Evolutionary conservation across 73 alveolate genomes (phyloP).

Genomic region (Stentor roeselii): DNA sequence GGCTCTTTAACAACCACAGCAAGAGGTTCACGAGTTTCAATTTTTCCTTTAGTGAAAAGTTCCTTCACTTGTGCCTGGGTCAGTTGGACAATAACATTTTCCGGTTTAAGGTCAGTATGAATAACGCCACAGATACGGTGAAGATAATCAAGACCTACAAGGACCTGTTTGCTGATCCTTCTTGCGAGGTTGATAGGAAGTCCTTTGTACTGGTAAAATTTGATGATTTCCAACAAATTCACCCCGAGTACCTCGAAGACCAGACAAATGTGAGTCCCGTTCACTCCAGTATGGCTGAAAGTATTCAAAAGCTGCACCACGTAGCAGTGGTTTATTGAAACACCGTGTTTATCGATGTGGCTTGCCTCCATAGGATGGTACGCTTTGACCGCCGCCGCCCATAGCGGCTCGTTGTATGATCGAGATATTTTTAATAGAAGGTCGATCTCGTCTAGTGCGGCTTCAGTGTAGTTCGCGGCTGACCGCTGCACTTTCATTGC

Average conservation of each 20-base stretch:
- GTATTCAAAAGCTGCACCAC: slow-evolving; percentile 40
- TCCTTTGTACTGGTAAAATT: slow-evolving; percentile 70
- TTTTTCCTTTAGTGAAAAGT: slow-evolving; percentile 55
- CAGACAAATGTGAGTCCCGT: slow-evolving; percentile 65
- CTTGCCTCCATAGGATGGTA: too few relatives aligned
- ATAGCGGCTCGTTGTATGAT: not conserved
- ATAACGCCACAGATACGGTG: slow-evolving; percentile 89
- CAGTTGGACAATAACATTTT: slow-evolving; percentile 92
- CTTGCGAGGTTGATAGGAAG: slow-evolving; percentile 46
- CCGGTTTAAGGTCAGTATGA: slow-evolving; percentile 90
- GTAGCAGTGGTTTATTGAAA: slow-evolving; percentile 30
- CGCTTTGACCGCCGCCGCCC: too few relatives aligned
- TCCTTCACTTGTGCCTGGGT: slow-evolving; percentile 70
- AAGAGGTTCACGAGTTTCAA: too few relatives aligned
- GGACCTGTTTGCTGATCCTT: slow-evolving; percentile 78
- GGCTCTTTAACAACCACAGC: too few relatives aligned
- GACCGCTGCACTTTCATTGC: slow-evolving; percentile 93
- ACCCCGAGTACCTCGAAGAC: slow-evolving; percentile 95
- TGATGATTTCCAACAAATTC: slow-evolving; percentile 67
- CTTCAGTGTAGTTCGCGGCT: slow-evolving; percentile 90
- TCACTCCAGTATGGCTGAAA: slow-evolving; percentile 45
- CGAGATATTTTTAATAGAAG: not conserved
- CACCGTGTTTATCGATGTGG: too few relatives aligned
- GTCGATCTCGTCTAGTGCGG: slow-evolving; percentile 20
- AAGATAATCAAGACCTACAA: slow-evolving; percentile 93